phyloP scores from a whole-genome alignment of 202 grass and related monocot genomes.

The Bolboschoenoplectus hybrid region DNA sequence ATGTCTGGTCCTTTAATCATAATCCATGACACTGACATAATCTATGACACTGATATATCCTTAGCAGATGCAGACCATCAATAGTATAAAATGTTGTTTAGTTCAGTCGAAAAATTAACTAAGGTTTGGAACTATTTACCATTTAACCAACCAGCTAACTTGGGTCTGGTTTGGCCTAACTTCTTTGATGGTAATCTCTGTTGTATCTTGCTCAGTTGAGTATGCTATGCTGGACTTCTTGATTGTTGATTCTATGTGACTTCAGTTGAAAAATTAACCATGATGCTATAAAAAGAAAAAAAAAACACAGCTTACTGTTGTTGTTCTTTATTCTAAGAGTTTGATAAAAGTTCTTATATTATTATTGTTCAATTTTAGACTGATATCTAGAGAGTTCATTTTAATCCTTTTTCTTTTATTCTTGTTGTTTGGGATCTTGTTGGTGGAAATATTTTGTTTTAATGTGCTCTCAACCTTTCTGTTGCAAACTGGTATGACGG shows the following conservation, averaged over 20 bases:
- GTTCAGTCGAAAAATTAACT: background rate
- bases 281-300: background rate
- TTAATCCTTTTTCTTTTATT: background rate
- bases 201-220: background rate
- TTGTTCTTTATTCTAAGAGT: background rate
- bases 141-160: background rate
- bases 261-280: background rate
- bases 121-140: background rate
- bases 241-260: background rate
- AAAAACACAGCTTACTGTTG: background rate
- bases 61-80: background rate
- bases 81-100: background rate
- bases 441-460: background rate
- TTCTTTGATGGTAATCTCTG: background rate
- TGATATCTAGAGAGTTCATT: too few species aligned
- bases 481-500: background rate
- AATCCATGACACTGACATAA: background rate
- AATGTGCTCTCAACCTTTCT: background rate
- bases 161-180: background rate
- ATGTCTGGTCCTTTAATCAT: background rate
- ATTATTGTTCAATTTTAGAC: background rate
- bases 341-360: background rate
- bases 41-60: background rate
- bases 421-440: background rate
- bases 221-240: background rate